These are phyloP conservation scores for Triangularia setosa DNA, from an alignment of 2,329 filamentous ascomycete species.

Conservation along the genomic window DNA sequence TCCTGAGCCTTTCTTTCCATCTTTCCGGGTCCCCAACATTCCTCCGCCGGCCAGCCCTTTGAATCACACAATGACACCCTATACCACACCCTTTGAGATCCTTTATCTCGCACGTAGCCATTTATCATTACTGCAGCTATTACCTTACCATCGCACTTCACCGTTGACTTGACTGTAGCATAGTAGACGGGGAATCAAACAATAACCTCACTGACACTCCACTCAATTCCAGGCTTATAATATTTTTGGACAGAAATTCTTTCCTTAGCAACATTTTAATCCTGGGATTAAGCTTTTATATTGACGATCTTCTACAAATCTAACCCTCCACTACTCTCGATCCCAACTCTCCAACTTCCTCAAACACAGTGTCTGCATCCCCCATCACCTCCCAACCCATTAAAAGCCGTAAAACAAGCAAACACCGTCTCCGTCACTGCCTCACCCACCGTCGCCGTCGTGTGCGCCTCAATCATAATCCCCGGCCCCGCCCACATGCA, in stretches of 20 bases:
- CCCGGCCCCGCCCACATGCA: slow-evolving; percentile 1
- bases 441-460: neutral
- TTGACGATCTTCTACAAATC: neutral
- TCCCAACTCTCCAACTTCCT: neutral
- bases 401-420: neutral
- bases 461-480: neutral
- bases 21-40: neutral
- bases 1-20: neutral
- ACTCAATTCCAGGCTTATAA: no score
- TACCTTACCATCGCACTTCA: no score
- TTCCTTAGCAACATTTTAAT: neutral
- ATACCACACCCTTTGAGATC: neutral
- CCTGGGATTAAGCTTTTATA: neutral
- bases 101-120: neutral
- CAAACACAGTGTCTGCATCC: neutral
- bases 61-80: neutral
- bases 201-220: neutral
- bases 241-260: no score
- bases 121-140: neutral
- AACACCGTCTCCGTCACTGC: neutral
- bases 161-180: neutral
- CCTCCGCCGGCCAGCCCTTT: neutral
- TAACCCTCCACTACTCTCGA: neutral
- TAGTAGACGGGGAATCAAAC: neutral
- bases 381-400: neutral